Percentiles rank a stretch among this genome's conserved stretches.
Evolutionary conservation across 495 filamentous ascomycete species (phyloP).

Genomic region (Cercophora newfieldiana): DNA sequence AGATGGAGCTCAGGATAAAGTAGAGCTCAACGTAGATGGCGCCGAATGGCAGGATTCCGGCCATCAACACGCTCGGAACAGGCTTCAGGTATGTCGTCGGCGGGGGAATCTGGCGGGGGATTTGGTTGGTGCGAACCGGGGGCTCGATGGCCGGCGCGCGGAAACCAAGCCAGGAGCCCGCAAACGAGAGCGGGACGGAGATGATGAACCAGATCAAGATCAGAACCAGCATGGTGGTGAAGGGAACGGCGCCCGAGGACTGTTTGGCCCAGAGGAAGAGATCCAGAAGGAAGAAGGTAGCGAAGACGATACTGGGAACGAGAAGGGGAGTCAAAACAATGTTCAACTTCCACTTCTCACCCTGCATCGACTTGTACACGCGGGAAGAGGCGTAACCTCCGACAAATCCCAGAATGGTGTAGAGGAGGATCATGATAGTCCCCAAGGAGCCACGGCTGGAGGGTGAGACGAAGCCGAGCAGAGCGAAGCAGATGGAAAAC

Average conservation of each 20-base stretch:
- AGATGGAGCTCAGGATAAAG: slow-evolving; percentile 97
- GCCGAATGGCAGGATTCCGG: slow-evolving; percentile 88
- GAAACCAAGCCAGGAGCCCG: slow-evolving; percentile 93
- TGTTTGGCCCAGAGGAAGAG: slow-evolving; percentile 91
- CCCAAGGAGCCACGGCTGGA: slow-evolving; percentile 91
- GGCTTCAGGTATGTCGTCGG: slow-evolving; percentile 77
- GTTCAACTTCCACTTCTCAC: slow-evolving; percentile 91
- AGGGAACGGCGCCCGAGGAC: slow-evolving; percentile 91
- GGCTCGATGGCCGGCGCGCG: slow-evolving; percentile 61
- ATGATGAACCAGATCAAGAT: slow-evolving; percentile 96
- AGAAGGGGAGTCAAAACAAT: slow-evolving; percentile 84
- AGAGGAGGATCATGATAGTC: slow-evolving; percentile 87
- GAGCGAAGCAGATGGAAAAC: slow-evolving; percentile 87
- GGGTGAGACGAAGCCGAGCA: slow-evolving; percentile 91
- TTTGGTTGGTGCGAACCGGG: slow-evolving; percentile 95
- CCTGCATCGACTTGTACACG: slow-evolving; percentile 87
- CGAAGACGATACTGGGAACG: slow-evolving; percentile 84
- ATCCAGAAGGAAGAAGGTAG: slow-evolving; percentile 89
- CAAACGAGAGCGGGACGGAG: slow-evolving; percentile 84
- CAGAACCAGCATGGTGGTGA: slow-evolving; percentile 93
- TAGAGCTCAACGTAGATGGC: slow-evolving; percentile 97
- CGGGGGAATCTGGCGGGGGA: slow-evolving; percentile 92
- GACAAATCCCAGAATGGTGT: slow-evolving; percentile 88
- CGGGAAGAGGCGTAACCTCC: slow-evolving; percentile 89
- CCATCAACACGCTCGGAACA: slow-evolving; percentile 82